phyloP scores from a whole-genome alignment of 2,329 filamentous ascomycete species.

The Escovopsis sp. region DNA sequence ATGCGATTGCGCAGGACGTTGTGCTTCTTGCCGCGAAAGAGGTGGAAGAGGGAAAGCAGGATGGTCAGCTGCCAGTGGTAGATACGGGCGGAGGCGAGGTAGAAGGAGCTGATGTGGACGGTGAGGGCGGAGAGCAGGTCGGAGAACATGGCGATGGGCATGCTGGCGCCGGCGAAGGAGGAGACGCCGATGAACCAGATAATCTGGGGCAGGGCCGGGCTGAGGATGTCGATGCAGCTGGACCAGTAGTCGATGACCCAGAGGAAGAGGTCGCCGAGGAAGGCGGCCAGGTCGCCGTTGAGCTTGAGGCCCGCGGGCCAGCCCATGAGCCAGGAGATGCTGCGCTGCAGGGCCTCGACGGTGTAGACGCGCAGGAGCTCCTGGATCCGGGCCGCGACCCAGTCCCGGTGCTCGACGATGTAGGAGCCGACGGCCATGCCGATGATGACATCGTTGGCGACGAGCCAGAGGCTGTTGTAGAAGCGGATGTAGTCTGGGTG shows the following conservation, averaged over 20 bases:
- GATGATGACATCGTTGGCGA: conserved; percentile 97
- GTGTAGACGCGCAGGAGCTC: conserved; percentile 65
- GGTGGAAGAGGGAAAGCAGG: conserved; percentile 91
- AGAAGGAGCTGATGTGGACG: conserved; percentile 95
- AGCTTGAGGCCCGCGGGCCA: conserved; percentile 91
- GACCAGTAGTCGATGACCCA: conserved; percentile 99
- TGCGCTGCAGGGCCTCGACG: conserved; percentile 71
- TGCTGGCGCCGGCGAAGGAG: conserved; percentile 87
- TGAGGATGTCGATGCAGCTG: conserved; percentile 62
- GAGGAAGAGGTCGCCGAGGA: conserved; percentile 85
- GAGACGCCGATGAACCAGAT: conserved; percentile 91
- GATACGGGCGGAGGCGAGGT: conserved; percentile 88
- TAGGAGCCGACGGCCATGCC: conserved; percentile 93
- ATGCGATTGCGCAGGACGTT: conserved; percentile 95
- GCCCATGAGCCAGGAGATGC: conserved; percentile 90
- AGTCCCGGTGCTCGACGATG: conserved; percentile 84
- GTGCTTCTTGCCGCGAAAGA: conserved; percentile 95
- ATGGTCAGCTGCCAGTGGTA: conserved; percentile 98
- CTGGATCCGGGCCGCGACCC: conserved; percentile 69
- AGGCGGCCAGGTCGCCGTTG: conserved; percentile 84
- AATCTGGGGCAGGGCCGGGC: conserved; percentile 67
- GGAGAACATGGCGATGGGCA: conserved; percentile 92
- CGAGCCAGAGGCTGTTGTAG: conserved; percentile 96
- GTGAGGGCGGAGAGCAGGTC: conserved; percentile 85
- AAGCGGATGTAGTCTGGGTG: conserved; percentile 98